phyloP scores from a whole-genome alignment of 495 filamentous ascomycete genomes.

The Talaromyces stipitatus region DNA sequence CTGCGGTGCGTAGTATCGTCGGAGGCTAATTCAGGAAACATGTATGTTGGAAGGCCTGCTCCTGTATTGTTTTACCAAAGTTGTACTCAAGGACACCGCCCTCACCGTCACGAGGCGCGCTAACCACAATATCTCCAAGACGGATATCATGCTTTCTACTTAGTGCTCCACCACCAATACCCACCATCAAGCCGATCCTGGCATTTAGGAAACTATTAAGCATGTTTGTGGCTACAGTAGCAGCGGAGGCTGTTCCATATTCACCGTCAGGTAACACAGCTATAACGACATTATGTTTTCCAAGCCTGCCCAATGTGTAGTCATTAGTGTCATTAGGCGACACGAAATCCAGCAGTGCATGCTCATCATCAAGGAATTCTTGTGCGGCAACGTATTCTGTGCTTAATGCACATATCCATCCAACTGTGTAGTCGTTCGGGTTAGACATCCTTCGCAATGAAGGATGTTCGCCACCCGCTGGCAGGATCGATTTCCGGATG shows the following conservation, averaged over 20 bases:
- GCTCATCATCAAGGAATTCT: conserved; percentile 29
- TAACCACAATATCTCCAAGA: conserved; percentile 10
- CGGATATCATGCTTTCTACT: conserved; percentile 18
- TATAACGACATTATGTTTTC: conserved; percentile 25
- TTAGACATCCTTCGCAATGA: conserved; percentile 3
- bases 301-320: conserved; percentile 28
- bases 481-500: background rate
- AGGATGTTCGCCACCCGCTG: background rate
- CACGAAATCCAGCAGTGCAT: background rate
- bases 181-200: conserved; percentile 25
- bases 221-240: conserved; percentile 26
- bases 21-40: conserved; percentile 10
- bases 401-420: conserved; percentile 39
- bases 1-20: conserved; percentile 3
- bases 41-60: background rate
- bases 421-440: conserved; percentile 38
- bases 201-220: conserved; percentile 21
- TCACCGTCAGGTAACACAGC: conserved; percentile 20
- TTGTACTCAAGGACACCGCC: conserved; percentile 7
- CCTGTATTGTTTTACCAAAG: conserved; percentile 5
- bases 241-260: conserved; percentile 14
- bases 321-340: conserved; percentile 19
- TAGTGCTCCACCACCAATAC: conserved; percentile 19
- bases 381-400: conserved; percentile 28
- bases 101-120: background rate